Evolutionary conservation across 108 stramenopile species (phyloP), one percentile per base, ranked within the genome.

Genomic region (Nitzschia sp.): DNA sequence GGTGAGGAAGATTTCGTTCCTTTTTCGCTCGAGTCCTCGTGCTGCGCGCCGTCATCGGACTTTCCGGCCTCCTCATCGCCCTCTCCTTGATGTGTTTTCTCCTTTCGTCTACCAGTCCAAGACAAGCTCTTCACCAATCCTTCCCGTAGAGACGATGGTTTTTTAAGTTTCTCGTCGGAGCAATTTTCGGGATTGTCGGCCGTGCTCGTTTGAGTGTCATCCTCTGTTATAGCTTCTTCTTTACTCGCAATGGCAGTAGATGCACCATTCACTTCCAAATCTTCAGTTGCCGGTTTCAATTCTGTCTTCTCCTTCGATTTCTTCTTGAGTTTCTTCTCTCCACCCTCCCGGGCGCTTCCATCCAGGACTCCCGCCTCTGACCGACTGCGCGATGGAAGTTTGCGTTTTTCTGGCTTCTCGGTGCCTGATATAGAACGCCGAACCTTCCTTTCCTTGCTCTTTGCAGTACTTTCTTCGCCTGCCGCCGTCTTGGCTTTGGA

Each of bases 41-140:
- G n/a, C n/a, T n/a, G n/a, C 38, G 38, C 38, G 13, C 9, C 38
- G 13, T 41, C 13, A 13, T 41, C 38, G n/a, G n/a, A n/a, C n/a
- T n/a, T n/a, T n/a, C n/a, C n/a, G n/a, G n/a, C n/a, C 38, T 41
- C 38, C 13, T 41, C 38, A 13, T 41, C 38, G 13, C 38, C 38
- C 38, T 41, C 48, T 50, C 19, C 48, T 4, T 50, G 4, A 4
- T 21, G 8, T 16, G 19, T 21, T n/a, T 50, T 50, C 4, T 50
- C 48, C 19, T 50, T 50, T 50, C 48, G 48, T n/a, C 19, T 50
- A n/a, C 48, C 48, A 50, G 48, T n/a, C 48, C 48, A 50, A 5
- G 48, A 50, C 48, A 50, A 50, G 48, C 48, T 50, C 21, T 21
- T 11, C 4, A 50, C 19, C 19, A 50, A n/a, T 5, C 48, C 48